Conservation (phyloP, 2,329 filamentous ascomycete genomes). For the Zasmidium citrigriseum region DNA sequence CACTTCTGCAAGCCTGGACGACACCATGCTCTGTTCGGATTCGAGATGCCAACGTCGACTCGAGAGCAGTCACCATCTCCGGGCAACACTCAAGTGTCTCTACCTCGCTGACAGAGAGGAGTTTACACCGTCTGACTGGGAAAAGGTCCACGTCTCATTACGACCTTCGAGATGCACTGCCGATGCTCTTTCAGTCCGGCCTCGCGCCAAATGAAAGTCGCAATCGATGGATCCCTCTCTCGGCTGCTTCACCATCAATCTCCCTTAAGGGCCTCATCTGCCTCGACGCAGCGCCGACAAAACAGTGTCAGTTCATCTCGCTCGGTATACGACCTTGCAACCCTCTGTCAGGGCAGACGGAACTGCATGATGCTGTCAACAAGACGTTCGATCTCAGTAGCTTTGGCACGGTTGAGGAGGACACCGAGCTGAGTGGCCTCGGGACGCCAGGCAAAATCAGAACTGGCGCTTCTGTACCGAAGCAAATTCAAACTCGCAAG, state of each 20-base stretch:
- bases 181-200: slow-evolving; percentile 66
- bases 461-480: slow-evolving; percentile 49
- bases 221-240: slow-evolving; percentile 68
- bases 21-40: slow-evolving; percentile 58
- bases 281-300: slow-evolving; percentile 68
- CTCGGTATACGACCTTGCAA: slow-evolving; percentile 70
- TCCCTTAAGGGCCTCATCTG: slow-evolving; percentile 72
- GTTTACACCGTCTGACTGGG: slow-evolving; percentile 25
- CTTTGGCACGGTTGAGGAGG: slow-evolving; percentile 66
- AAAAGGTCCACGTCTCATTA: slow-evolving; percentile 15
- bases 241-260: slow-evolving; percentile 63
- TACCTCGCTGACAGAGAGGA: slow-evolving; percentile 29
- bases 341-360: slow-evolving; percentile 57
- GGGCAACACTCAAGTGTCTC: slow-evolving; percentile 19
- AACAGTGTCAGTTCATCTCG: slow-evolving; percentile 76
- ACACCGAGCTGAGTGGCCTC: slow-evolving; percentile 33
- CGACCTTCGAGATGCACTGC: slow-evolving; percentile 40
- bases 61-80: slow-evolving; percentile 19
- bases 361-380: slow-evolving; percentile 79
- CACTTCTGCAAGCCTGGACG: slow-evolving; percentile 71
- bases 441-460: slow-evolving; percentile 42
- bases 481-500: slow-evolving; percentile 60
- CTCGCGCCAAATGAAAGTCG: slow-evolving; percentile 58
- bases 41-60: slow-evolving; percentile 49
- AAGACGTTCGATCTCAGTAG: slow-evolving; percentile 71